Conservation (phyloP, 164 flowering plant genomes). For the Umbellularia californica region DNA sequence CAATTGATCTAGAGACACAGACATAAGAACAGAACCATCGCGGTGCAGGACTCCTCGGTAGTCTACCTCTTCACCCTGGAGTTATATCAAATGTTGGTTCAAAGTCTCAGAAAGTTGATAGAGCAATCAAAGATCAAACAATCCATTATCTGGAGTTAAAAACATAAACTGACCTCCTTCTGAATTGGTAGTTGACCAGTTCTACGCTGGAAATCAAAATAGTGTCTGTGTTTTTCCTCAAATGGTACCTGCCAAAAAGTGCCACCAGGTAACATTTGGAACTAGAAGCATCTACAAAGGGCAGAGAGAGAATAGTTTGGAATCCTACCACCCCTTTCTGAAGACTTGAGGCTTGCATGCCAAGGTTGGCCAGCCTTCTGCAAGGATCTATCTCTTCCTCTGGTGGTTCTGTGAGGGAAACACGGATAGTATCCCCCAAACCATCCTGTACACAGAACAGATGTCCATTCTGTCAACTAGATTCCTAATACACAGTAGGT, state of each 20-base stretch:
- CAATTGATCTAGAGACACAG: constrained; percentile 76
- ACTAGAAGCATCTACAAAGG: constrained; percentile 6
- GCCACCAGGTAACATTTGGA: neutral
- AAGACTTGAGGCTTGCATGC: constrained; percentile 71
- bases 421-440: constrained; percentile 92
- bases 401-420: constrained; percentile 95
- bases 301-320: neutral
- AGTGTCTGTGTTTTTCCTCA: constrained; percentile 83
- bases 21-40: constrained; percentile 97
- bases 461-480: neutral
- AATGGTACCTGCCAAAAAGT: constrained; percentile 55
- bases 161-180: constrained; percentile 64
- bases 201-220: constrained; percentile 95
- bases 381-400: constrained; percentile 97
- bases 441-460: constrained; percentile 64
- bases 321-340: constrained; percentile 91
- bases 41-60: constrained; percentile 94
- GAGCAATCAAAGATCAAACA: neutral
- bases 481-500: neutral
- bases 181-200: constrained; percentile 84
- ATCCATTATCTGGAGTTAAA: neutral
- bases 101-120: neutral
- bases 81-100: neutral
- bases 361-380: constrained; percentile 85
- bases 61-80: constrained; percentile 93